These are phyloP conservation scores for Cruciata laevipes DNA, from an alignment of 257 asterid species.

Conservation along the genomic window DNA sequence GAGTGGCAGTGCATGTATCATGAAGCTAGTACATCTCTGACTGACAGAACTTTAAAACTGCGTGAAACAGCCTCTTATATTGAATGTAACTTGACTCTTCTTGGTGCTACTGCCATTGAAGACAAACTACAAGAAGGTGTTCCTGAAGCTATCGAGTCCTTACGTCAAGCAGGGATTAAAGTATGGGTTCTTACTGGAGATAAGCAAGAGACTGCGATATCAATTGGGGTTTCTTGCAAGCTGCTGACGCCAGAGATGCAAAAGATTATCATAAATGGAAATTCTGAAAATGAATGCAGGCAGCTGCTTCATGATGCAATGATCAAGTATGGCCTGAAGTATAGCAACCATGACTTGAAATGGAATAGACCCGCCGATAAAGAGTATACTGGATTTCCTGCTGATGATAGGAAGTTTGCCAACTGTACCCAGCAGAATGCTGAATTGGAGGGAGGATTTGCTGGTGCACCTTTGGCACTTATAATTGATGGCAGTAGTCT, in stretches of 20 bases:
- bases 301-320: slow-evolving; percentile 73
- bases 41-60: slow-evolving; percentile 77
- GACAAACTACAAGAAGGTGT: slow-evolving; percentile 97
- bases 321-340: slow-evolving; percentile 47
- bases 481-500: slow-evolving; percentile 97
- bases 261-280: slow-evolving; percentile 81
- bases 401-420: slow-evolving; percentile 35
- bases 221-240: slow-evolving; percentile 91
- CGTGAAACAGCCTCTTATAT: slow-evolving; percentile 85
- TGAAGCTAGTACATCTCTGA: slow-evolving; percentile 92
- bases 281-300: slow-evolving; percentile 82
- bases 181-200: slow-evolving; percentile 99
- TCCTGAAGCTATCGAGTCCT: slow-evolving; percentile 91
- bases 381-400: slow-evolving; percentile 46
- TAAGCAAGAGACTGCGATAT: slow-evolving; percentile 98
- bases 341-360: slow-evolving; percentile 29
- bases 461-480: slow-evolving; percentile 66
- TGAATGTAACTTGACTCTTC: slow-evolving; percentile 77
- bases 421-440: slow-evolving; percentile 30
- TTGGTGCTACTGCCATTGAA: slow-evolving; percentile 97
- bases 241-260: slow-evolving; percentile 92
- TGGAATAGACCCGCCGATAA: slow-evolving; percentile 38
- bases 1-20: slow-evolving; percentile 93
- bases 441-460: slow-evolving; percentile 38
- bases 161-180: slow-evolving; percentile 94